Conservation (phyloP, 768 basidiomycete genomes). For the Hygrocybe coccinea region DNA sequence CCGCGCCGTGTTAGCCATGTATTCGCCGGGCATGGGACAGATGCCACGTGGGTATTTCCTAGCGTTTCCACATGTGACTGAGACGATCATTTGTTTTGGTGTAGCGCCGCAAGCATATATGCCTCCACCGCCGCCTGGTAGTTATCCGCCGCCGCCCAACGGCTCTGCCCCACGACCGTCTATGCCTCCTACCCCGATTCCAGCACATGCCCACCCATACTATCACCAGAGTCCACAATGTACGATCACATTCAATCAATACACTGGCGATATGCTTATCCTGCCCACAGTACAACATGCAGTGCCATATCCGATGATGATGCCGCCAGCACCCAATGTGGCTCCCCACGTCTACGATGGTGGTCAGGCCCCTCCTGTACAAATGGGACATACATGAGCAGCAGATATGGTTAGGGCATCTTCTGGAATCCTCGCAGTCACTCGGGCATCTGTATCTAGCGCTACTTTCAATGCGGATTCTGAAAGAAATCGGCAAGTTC, state of each 20-base stretch:
- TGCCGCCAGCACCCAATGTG: conserved; percentile 61
- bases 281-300: conserved; percentile 69
- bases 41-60: conserved; percentile 68
- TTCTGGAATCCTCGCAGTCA: conserved; percentile 21
- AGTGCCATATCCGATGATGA: conserved; percentile 88
- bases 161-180: conserved; percentile 76
- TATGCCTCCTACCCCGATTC: conserved; percentile 90
- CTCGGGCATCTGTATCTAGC: conserved; percentile 22
- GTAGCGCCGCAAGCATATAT: conserved; percentile 73
- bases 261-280: conserved; percentile 28
- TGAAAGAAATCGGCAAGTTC: conserved; percentile 32
- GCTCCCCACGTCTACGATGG: conserved; percentile 74
- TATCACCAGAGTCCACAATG: conserved; percentile 88
- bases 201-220: conserved; percentile 79
- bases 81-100: conserved; percentile 7
- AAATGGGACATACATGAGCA: conserved; percentile 65
- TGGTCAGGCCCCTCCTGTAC: conserved; percentile 62
- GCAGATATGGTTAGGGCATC: conserved; percentile 8
- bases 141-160: conserved; percentile 74
- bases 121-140: conserved; percentile 70
- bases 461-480: conserved; percentile 35
- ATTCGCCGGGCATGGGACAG: conserved; percentile 76
- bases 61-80: not conserved
- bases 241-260: conserved; percentile 33
- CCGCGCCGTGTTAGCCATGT: conserved; percentile 57